Base-by-base conservation (phyloP, 129 eudicot genomes). In the Arctium lappa region DNA sequence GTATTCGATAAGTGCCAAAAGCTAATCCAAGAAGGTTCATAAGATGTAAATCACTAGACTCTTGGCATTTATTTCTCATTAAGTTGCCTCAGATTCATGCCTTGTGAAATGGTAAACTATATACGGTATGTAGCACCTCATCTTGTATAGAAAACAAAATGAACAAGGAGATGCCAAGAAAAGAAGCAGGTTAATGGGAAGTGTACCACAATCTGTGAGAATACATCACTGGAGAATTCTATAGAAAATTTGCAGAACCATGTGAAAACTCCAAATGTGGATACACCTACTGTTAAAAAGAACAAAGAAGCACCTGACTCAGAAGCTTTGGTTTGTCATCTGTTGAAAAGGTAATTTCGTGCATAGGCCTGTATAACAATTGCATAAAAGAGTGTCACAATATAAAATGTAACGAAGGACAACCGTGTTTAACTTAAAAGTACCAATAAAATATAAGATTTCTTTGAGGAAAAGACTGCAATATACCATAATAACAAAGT, bases 241-340 rank as follows among this genome's bases (percentile, higher is more conserved):
- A 38, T 8, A 33, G 53, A 73, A 38, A 37, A 38, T 13, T 73
- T 9, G 50, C 77, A 73, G 12, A 36, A 18, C 13, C 34, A 74
- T 74, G 77, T 40, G 79, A 75, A 44, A 50, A 75, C 8, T 75
- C 10, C 79, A 31, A n/a, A 63, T 8, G 11, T 27, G 13, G 8
- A 15, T 80, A 66, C 8, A 29, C 22, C 63, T 50, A 71, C 11
- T 77, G 27, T 56, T 40, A 60, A n/a, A 50, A 40, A 60, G 40
- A 85, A 76, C 46, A 83, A 13, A 38, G 18, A 84, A 65, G 80
- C 80, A 96, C 99, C 98, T 96, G 99, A 88, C 98, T 91, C 27
- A 96, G 96, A 79, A 96, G 96, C 85, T 96, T 96, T 89, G 99
- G 99, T 85, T 96, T 96, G 95, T 96, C 99, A 87, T 88, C 97